Evolutionary conservation across 2,329 filamentous ascomycete species (phyloP), one percentile per base, ranked within the genome.

Genomic region (Endoconidiophora laricicola): DNA sequence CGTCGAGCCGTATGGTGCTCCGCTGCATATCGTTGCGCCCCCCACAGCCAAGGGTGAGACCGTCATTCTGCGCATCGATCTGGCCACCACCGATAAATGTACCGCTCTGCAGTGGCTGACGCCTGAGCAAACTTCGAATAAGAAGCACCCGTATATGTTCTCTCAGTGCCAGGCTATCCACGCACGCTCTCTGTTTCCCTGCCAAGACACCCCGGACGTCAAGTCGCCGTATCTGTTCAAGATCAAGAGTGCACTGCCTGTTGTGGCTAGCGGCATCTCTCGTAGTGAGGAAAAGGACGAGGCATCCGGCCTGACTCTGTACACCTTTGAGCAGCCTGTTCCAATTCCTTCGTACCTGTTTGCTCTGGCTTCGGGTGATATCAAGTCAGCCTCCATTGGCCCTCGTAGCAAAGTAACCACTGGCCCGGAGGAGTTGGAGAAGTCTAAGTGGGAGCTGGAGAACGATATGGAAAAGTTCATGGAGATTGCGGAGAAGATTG

Each of bases 161-260:
- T 93, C 86, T 42, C 91, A 96, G 69, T 94, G 88, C 64, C 90
- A 98, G 70, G 88, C 90, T 49, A 96, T 95, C 60, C 88, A 96
- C 60, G 86, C 86, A 41, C 80, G 91, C 54, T 94, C 87, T 44
- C 76, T 96, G 54, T 94, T 96, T 64, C 91, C 91, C 5, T 96
- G 90, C 66, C 90, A 96, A 68, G 91, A 98, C 62, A 96, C 91
- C 1, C 91, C 91, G 2, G 90, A 95, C 62, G 84, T 95, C 59
- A 98, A 98, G 70, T 87, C 85, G n/a, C 93, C 87, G 1, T 87
- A 88, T 65, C 79, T 81, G 55, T 95, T 95, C 69, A 83, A 81
- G 60, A 82, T 98, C 60, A 80, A 79, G 23, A 95, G 87, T 22
- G 79, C 83, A 4, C 74, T 94, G 12, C 86, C 87, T 0, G 88